Conservation (phyloP, 129 eudicot genomes). For the Chrysanthemum makinoi region DNA sequence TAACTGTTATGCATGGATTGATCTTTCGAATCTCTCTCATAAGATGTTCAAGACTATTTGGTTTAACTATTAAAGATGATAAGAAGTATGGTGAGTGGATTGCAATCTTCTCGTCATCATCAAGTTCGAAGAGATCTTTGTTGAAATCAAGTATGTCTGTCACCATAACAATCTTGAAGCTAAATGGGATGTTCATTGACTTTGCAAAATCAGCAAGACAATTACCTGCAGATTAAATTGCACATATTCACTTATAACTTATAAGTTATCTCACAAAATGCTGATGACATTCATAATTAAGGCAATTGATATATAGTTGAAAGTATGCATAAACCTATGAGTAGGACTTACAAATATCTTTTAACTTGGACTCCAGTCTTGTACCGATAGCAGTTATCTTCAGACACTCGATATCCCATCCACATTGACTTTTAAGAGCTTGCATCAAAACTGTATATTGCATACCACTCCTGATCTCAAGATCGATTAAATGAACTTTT, state of each 20-base stretch:
- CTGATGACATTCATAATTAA: too few species aligned
- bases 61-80: conserved; percentile 22
- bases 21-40: conserved; percentile 36
- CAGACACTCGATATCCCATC: conserved; percentile 8
- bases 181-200: conserved; percentile 37
- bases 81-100: conserved; percentile 28
- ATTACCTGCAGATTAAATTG: conserved; percentile 20
- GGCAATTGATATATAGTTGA: too few species aligned
- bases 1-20: conserved; percentile 38
- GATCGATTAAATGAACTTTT: conserved; percentile 44
- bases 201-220: conserved; percentile 35
- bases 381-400: conserved; percentile 51
- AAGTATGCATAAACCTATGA: background rate
- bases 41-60: conserved; percentile 37
- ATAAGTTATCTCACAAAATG: too few species aligned
- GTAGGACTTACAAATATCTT: conserved; percentile 3
- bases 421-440: conserved; percentile 33
- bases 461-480: conserved; percentile 42
- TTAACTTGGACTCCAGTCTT: conserved; percentile 22
- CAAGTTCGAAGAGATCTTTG: conserved; percentile 23
- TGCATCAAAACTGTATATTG: conserved; percentile 45
- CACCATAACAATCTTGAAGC: conserved; percentile 41
- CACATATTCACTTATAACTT: too few species aligned
- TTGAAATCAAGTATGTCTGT: conserved; percentile 38
- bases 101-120: conserved; percentile 39